Evolutionary conservation across 495 filamentous ascomycete genomes (phyloP), one percentile per base, ranked within the genome.

Genomic region (Lasiosphaeriaceae sp.): DNA sequence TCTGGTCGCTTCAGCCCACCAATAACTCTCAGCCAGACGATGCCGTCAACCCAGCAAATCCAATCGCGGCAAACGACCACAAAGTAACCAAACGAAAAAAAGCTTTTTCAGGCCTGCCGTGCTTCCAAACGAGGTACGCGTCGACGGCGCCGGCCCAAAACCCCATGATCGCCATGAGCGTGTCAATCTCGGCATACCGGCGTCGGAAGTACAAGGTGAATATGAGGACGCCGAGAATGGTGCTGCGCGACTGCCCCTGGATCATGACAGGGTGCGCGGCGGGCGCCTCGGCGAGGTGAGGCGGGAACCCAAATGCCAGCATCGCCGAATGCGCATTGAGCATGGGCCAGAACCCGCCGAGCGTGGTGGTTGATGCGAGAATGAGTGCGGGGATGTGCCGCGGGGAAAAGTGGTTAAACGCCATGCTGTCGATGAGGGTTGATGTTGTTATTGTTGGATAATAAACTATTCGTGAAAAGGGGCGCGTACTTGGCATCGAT

Each of bases 261-360:
- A 43, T 14, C 39, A 43, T 43, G 39, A 43, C 39, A 0, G 39
- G 39, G 2, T 43, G 39, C 3, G 39, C 39, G 39, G 39, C 39
- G 8, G 39, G 39, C 39, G 39, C 14, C 39, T 43, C 39, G 39
- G 53, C 44, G n/a, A 55, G 3, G 53, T 22, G 46, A 2, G 44
- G 26, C 19, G 53, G 53, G 26, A 55, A 29, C 7, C 53, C 53
- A 47, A 48, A 49, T n/a, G 41, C 52, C 35, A 46, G 23, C 17
- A 54, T 54, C 12, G 52, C 52, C 2, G 37, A 26, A 20, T 39
- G 22, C 19, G 52, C 43, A 19, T 54, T 54, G 8, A 54, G 41
- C 20, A 46, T 54, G 39, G 52, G 52, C 52, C 52, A 54, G 52
- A 54, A 21, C 22, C 52, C 52, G 22, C 52, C 52, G 11, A 54